These are phyloP conservation scores for Trichoderma sp. DNA, from an alignment of 2,329 filamentous ascomycete genomes.

Conservation along the genomic window DNA sequence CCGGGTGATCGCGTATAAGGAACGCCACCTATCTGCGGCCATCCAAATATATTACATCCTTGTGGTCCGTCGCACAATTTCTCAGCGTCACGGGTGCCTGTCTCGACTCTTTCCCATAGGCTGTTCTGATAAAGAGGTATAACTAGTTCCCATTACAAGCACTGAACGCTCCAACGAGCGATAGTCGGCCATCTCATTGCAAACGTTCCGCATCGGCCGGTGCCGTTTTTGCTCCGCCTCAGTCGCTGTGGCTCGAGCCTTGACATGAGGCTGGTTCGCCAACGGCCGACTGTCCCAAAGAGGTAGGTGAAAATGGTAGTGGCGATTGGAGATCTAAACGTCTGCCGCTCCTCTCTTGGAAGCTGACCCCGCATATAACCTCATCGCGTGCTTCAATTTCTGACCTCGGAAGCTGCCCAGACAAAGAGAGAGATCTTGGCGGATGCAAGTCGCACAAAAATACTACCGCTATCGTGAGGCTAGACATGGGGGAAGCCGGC, in stretches of 20 bases:
- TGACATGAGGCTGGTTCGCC: not conserved
- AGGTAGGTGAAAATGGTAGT: conserved; percentile 4
- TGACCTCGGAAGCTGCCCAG: not conserved
- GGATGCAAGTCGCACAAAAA: not conserved
- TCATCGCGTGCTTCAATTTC: conserved; percentile 9
- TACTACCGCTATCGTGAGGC: conserved; percentile 5
- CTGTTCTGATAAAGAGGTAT: not conserved
- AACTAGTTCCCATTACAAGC: not conserved
- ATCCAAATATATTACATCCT: not conserved
- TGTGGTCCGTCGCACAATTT: not conserved
- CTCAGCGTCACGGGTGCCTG: not conserved
- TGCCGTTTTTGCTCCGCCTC: not conserved
- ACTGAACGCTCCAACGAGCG: not conserved
- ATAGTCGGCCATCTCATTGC: not conserved
- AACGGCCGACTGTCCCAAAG: conserved; percentile 11
- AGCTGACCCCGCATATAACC: not conserved
- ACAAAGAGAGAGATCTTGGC: not conserved
- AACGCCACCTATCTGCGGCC: not conserved
- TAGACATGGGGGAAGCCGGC: conserved; percentile 2
- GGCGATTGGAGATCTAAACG: conserved; percentile 8
- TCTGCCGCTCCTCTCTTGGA: not conserved
- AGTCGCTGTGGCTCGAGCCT: not conserved
- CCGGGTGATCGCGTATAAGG: not conserved
- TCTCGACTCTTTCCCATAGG: not conserved
- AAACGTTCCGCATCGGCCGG: not conserved